Evolutionary conservation across 73 alveolate genomes (phyloP), one percentile per base, ranked within the genome.

Genomic region (Effrenium voratum): DNA sequence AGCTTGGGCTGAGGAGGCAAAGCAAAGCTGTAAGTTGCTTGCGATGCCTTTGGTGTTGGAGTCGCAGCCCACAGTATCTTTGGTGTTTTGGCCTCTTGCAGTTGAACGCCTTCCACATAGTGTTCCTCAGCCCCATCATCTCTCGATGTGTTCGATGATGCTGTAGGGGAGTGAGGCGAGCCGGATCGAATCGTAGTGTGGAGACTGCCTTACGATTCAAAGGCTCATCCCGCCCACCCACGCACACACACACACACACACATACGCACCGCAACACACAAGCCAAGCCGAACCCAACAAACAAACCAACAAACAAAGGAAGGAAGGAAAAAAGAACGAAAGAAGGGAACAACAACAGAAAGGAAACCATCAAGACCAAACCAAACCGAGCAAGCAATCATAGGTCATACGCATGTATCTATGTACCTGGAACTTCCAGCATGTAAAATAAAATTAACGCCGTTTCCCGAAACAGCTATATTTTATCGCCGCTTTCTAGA

Each of bases 31-130:
- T 83, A 83, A 16, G 93, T 60, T 15, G 93, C 60, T 4, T 60
- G 52, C 45, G 76, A 40, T 4, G 88, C 93, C 76, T 83, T 83
- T 50, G 93, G 93, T n/a, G 93, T 83, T 8, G 93, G 93, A 28
- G 93, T 83, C 40, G 93, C 60, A 28, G 93, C 93, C 93, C 93
- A 83, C 43, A 83, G 5, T 40, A 83, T 76, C 24, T 83, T 52
- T 0, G 93, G 93, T 6, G 75, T 52, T 40, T 15, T 50, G 30
- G 93, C 93, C 10, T 83, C 93, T n/a, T 22, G 28, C 47, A 30
- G 44, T 0, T 66, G 79, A 24, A 32, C 34, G 36, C 41, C 41
- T 46, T 70, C 77, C 22, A 34, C 52, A 1, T 60, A 34, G 36
- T 34, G 49, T 49, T 83, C 93, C 46, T 83, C 52, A 15, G 34